Evolutionary conservation across 140 eudicot species (phyloP), one percentile per base, ranked within the genome.

Genomic region (Flaveria floridana): DNA sequence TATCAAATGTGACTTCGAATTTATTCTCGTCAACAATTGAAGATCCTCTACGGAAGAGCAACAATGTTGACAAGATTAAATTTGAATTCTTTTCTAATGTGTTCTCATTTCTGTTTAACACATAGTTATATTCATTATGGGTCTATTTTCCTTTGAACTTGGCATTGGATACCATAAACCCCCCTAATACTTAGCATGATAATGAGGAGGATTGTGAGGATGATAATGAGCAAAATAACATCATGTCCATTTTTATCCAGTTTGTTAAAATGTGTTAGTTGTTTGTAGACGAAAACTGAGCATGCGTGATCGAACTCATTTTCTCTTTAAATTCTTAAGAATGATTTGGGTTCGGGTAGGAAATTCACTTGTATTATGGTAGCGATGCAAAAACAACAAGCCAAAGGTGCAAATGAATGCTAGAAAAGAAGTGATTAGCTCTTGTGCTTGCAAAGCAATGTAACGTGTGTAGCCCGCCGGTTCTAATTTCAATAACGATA

Each of bases 111-210:
- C 9, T 51, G 20, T 48, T 23, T 34, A 30, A 7, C 42, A 21
- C 58, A 37, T 25, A 21, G 65, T 14, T 80, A 44, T 9, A 8
- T 30, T 57, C 52, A 41, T 66, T 7, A 23, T 25, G 46, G 79
- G 19, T 55, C 10, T 10, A 9, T 13, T 74, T 55, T 76, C n/a
- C 50, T 30, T 67, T 67, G 16, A 3, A 16, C 2, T 44, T 63
- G n/a, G 11, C 46, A 28, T 14, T 69, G n/a, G 48, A 50, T 56
- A 70, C 82, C 83, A 47, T 41, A n/a, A 50, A 70, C 78, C 16
- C 11, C 41, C 84, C 85, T 78, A 3, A 0, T 63, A 62, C 75
- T 39, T 5, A 70, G 83, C 81, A 78, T 48, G 44, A 57, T 34
- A 69, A 61, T 52, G 73, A 73, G 78, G 79, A 73, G 39, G 46